Conservation (phyloP, 345 rosid genomes). For the Pugionium dolabratum region DNA sequence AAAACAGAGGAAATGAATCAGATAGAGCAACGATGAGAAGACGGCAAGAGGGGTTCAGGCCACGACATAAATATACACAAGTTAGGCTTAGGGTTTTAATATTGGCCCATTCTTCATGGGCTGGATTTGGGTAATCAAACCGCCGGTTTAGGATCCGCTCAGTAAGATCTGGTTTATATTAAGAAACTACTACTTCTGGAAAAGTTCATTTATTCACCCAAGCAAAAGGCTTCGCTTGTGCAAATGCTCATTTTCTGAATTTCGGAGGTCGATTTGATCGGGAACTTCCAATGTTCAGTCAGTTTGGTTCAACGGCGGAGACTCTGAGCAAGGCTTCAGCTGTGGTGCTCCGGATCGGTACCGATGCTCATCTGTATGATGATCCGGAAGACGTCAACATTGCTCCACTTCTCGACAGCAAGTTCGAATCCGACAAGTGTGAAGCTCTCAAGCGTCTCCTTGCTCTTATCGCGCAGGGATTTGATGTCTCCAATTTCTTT, state of each 20-base stretch:
- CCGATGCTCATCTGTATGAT: slow-evolving; percentile 96
- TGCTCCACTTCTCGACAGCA: slow-evolving; percentile 83
- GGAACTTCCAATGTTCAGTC: slow-evolving; percentile 55
- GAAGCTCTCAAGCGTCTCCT: slow-evolving; percentile 96
- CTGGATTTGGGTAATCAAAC: background rate
- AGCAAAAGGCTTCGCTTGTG: slow-evolving; percentile 30
- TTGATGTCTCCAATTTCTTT: slow-evolving; percentile 95
- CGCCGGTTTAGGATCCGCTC: background rate
- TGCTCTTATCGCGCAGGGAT: slow-evolving; percentile 92
- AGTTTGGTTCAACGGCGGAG: slow-evolving; percentile 79
- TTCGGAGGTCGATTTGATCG: slow-evolving; percentile 30
- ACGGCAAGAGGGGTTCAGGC: background rate
- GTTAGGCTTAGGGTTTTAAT: slow-evolving; percentile 28
- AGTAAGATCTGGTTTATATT: background rate
- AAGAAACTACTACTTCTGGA: background rate
- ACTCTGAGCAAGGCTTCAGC: slow-evolving; percentile 93
- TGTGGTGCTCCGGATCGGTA: slow-evolving; percentile 79
- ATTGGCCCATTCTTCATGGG: slow-evolving; percentile 22
- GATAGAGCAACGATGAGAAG: background rate
- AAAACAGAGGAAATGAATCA: background rate
- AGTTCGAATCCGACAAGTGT: slow-evolving; percentile 90
- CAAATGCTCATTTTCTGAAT: background rate
- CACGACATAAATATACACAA: background rate
- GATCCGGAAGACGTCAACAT: slow-evolving; percentile 93
- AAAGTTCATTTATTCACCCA: background rate